Percentiles rank a stretch among this genome's conserved stretches.
Evolutionary conservation across 176 grass and related monocot genomes (phyloP).

Genomic region (barley (Hordeum vulgare)): DNA sequence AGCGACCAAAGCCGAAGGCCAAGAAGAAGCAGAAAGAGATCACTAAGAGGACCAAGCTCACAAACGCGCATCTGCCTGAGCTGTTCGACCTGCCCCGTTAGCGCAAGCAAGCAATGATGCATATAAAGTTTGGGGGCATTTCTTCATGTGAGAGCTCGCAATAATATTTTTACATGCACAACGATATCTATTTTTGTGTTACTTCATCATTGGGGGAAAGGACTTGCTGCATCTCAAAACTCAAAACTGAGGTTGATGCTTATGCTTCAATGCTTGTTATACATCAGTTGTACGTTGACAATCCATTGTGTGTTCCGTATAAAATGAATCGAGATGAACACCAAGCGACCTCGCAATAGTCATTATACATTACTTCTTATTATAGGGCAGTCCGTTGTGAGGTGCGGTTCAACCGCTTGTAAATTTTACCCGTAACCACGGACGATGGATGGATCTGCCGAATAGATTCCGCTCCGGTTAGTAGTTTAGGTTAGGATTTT

Average conservation of each 20-base stretch:
- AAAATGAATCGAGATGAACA: background rate
- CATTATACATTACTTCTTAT: background rate
- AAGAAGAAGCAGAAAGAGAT: slow-evolving; percentile 53
- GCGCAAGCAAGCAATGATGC: background rate
- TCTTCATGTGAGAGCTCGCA: background rate
- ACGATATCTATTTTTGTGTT: background rate
- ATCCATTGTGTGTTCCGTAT: background rate
- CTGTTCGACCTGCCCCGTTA: slow-evolving; percentile 36
- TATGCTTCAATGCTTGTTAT: background rate
- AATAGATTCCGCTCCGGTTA: too few relatives aligned
- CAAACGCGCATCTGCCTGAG: slow-evolving; percentile 65
- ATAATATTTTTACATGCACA: background rate
- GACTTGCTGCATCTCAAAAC: background rate
- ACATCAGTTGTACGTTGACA: background rate
- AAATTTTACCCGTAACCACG: too few relatives aligned
- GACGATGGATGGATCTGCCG: too few relatives aligned
- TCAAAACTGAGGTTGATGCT: background rate
- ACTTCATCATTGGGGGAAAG: background rate
- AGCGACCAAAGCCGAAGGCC: slow-evolving; percentile 43
- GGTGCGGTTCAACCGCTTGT: too few relatives aligned
- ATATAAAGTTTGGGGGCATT: background rate
- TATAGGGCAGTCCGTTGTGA: too few relatives aligned
- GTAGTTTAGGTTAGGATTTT: too few relatives aligned
- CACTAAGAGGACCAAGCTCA: slow-evolving; percentile 50
- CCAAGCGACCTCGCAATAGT: background rate